Evolutionary conservation across 257 asterid species (phyloP), one percentile per base, ranked within the genome.

Genomic region (Plantago elongata): DNA sequence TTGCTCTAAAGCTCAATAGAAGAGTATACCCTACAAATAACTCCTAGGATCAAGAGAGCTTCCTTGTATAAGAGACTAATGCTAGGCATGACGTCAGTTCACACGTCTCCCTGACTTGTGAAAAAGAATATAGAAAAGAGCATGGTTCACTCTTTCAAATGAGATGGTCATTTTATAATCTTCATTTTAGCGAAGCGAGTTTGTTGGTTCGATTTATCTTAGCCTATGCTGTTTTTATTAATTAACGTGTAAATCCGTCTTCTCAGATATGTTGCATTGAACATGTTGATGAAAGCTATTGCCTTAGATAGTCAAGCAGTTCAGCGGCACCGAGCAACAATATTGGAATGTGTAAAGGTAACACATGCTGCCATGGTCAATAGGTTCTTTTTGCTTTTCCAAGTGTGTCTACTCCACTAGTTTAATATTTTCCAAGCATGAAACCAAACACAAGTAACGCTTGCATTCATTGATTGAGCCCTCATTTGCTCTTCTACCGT

Each of bases 271-370:
- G 99, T 93, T 67, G 96, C 99, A 63, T 75, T 93, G 81, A 93
- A 93, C 77, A 93, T 93, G 99, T 79, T 93, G 78, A 89, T 93
- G 97, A 83, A 65, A 82, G 99, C 97, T 74, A 65, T 93, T 69
- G 49, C 96, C 58, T 88, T 89, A 63, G 99, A 93, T 75, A 73
- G 89, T 78, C 97, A 89, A 81, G 99, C 99, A 34, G 99, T 93
- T 62, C 99, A 93, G 81, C 84, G 99, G 80, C 99, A 93, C 78
- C 88, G 97, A 61, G 86, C 88, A 57, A 93, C 99, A 49, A 90
- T 93, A 76, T 71, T 93, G 80, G 97, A 89, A 79, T 89, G 99
- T 71, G 97, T 93, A 40, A 93, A 89, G 97, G 99, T 93, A 84
- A 43, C 40, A 55, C 38, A 51, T 52, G 46, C 60, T n/a, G 30